Conservation (phyloP, 495 filamentous ascomycete species). For the Usnea hakonensis region DNA sequence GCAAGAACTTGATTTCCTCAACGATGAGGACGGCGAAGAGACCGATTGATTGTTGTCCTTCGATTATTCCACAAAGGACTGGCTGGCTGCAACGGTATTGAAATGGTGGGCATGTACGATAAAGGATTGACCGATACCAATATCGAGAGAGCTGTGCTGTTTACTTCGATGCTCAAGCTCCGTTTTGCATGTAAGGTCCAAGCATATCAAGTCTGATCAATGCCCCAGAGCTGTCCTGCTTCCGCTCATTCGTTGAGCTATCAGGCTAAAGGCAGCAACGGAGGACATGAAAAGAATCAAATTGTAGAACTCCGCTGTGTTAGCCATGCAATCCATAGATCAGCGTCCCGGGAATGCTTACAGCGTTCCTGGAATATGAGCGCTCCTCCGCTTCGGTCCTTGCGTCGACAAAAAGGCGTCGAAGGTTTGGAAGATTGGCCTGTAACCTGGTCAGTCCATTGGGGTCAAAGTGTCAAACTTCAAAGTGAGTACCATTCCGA, state of each 20-base stretch:
- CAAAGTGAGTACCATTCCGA: neutral
- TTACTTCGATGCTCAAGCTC: neutral
- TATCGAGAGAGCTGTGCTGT: neutral
- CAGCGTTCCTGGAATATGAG: slow-evolving; percentile 85
- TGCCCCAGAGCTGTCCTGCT: slow-evolving; percentile 28
- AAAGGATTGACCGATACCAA: neutral
- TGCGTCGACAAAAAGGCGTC: slow-evolving; percentile 93
- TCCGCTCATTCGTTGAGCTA: slow-evolving; percentile 66
- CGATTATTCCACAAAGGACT: neutral
- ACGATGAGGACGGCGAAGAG: slow-evolving; percentile 44
- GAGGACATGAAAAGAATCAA: slow-evolving; percentile 92
- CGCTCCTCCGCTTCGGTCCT: slow-evolving; percentile 90
- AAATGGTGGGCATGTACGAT: neutral
- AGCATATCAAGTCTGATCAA: neutral
- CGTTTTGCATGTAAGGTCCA: neutral
- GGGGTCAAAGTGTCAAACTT: neutral
- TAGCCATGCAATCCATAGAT: slow-evolving; percentile 7
- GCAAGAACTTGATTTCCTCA: slow-evolving; percentile 48
- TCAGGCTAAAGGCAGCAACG: slow-evolving; percentile 83
- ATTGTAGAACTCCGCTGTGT: slow-evolving; percentile 76
- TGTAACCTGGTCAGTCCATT: slow-evolving; percentile 24
- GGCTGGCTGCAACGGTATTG: neutral
- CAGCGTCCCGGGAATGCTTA: slow-evolving; percentile 38
- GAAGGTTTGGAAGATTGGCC: slow-evolving; percentile 89
- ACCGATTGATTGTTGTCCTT: slow-evolving; percentile 36